phyloP scores from a whole-genome alignment of 495 filamentous ascomycete species.

The Annulohypoxylon maeteangense region DNA sequence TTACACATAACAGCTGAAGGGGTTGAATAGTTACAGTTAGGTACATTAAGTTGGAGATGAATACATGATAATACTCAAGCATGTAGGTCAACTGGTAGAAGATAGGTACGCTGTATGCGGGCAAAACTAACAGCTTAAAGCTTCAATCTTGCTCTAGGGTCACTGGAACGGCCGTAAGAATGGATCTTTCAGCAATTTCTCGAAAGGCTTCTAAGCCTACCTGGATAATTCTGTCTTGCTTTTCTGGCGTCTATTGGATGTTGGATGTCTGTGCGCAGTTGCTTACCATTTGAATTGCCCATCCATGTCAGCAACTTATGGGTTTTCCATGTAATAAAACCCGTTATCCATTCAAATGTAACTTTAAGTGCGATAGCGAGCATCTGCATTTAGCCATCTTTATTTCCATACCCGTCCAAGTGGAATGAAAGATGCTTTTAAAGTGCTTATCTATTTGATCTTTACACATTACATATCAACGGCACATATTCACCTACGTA shows the following conservation, averaged over 20 bases:
- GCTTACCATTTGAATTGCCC: background rate
- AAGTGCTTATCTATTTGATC: background rate
- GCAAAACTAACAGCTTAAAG: background rate
- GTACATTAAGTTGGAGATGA: conserved; percentile 24
- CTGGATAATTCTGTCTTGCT: background rate
- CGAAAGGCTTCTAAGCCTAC: background rate
- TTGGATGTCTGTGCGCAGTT: conserved; percentile 1
- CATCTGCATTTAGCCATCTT: conserved; percentile 3
- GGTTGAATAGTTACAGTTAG: background rate
- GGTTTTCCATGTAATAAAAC: background rate
- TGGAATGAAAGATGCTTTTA: background rate
- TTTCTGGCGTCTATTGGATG: background rate
- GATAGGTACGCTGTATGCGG: background rate
- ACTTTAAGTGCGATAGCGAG: background rate
- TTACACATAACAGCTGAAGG: conserved; percentile 25
- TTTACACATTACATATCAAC: background rate
- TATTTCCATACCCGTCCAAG: background rate
- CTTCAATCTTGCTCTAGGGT: background rate
- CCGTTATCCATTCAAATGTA: conserved; percentile 1
- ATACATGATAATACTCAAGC: conserved; percentile 7
- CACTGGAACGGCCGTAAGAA: conserved; percentile 31
- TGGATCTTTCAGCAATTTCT: conserved; percentile 26
- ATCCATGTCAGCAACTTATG: background rate
- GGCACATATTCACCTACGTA: background rate
- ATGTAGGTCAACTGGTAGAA: background rate